Conservation (phyloP, 2,329 filamentous ascomycete genomes). For the Penicillium olsonii region DNA sequence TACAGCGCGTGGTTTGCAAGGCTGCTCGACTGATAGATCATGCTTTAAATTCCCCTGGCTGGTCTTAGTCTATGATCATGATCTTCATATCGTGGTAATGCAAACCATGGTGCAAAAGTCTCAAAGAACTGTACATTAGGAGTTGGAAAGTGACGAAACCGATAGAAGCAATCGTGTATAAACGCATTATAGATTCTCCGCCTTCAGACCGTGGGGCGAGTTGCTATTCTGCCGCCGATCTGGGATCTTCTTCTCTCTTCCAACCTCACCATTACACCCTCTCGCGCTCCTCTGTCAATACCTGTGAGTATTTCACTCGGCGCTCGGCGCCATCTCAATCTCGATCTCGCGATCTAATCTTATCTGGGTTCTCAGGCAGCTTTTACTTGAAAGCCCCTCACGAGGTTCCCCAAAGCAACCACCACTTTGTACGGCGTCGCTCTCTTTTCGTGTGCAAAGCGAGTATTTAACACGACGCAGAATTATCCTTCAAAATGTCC, state of each 20-base stretch:
- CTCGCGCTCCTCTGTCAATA: not conserved
- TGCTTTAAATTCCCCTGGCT: constrained; percentile 57
- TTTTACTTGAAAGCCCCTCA: not conserved
- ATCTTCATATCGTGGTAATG: not conserved
- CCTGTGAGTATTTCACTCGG: constrained; percentile 5
- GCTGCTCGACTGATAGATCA: constrained; percentile 72
- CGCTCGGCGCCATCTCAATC: not conserved
- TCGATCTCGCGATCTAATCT: not conserved
- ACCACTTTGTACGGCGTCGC: constrained; percentile 2
- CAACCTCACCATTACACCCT: constrained; percentile 11
- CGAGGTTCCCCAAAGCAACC: not conserved
- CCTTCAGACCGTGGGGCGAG: constrained; percentile 21
- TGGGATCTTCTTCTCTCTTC: constrained; percentile 23
- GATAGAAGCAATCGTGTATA: constrained; percentile 15
- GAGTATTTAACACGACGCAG: constrained; percentile 3
- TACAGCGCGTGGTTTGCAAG: constrained; percentile 83
- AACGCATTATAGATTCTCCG: constrained; percentile 44
- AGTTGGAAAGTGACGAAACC: constrained; percentile 7
- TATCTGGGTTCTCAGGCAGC: not conserved
- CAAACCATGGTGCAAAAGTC: constrained; percentile 14
- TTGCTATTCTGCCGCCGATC: constrained; percentile 33
- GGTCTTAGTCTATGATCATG: constrained; percentile 8
- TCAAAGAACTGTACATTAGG: constrained; percentile 1
- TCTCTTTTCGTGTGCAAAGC: not conserved
- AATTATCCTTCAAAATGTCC: constrained; percentile 15